Evolutionary conservation across 73 alveolate genomes (phyloP).

Genomic region (Paramecium caudatum): DNA sequence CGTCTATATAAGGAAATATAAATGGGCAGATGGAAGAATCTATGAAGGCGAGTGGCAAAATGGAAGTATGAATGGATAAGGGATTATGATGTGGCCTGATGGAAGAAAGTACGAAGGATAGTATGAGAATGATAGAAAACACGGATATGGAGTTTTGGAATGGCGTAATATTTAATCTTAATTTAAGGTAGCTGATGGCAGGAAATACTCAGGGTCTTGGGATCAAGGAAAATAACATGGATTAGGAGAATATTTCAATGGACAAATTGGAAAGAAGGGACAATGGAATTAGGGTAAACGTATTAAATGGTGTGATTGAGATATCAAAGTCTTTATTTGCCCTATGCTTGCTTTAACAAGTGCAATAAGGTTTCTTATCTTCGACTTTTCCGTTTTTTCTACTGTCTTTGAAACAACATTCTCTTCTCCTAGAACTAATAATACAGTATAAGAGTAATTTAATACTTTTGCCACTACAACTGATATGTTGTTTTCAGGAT

Average conservation of each 20-base stretch:
- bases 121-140: conserved; percentile 70
- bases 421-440: background rate
- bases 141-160: conserved; percentile 69
- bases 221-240: conserved; percentile 55
- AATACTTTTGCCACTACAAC: background rate
- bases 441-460: background rate
- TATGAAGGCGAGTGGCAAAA: conserved; percentile 76
- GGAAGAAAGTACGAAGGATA: conserved; percentile 80
- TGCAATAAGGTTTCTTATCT: background rate
- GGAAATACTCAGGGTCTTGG: conserved; percentile 55
- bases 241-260: conserved; percentile 38
- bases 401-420: background rate
- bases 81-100: conserved; percentile 76
- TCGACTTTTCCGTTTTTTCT: background rate
- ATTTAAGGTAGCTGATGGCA: conserved; percentile 67
- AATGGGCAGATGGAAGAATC: conserved; percentile 59
- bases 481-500: background rate
- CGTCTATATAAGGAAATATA: conserved; percentile 30
- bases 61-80: conserved; percentile 78
- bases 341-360: conserved; percentile 3
- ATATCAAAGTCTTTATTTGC: conserved; percentile 20
- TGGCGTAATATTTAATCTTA: conserved; percentile 29
- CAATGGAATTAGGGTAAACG: conserved; percentile 41
- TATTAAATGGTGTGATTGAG: conserved; percentile 55
- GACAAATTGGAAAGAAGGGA: background rate